These are phyloP conservation scores for Nannizziopsis arthrosporioides DNA, from an alignment of 2,329 filamentous ascomycete genomes.

Conservation along the genomic window DNA sequence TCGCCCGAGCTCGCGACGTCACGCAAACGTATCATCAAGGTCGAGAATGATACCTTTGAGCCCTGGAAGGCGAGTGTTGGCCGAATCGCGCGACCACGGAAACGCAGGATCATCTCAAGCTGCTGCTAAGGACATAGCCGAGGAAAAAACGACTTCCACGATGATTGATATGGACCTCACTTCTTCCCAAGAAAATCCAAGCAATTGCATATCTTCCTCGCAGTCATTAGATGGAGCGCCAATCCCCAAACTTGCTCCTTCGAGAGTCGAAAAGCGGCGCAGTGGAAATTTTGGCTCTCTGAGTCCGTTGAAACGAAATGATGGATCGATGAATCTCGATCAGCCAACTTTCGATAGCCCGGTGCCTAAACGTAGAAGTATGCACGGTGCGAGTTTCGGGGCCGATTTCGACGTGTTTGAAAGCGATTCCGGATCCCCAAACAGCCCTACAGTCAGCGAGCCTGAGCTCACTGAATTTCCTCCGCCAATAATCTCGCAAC, in stretches of 20 bases:
- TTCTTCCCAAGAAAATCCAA: conserved; percentile 8
- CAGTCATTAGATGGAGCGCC: conserved; percentile 2
- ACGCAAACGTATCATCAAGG: conserved; percentile 34
- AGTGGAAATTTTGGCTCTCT: conserved; percentile 39
- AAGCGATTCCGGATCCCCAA: conserved; percentile 19
- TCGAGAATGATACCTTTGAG: conserved; percentile 64
- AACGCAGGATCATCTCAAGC: conserved; percentile 48
- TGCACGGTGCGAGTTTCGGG: conserved; percentile 60
- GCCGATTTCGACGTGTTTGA: conserved; percentile 68
- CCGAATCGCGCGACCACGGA: conserved; percentile 56
- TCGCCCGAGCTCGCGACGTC: conserved; percentile 34
- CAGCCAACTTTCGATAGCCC: conserved; percentile 56
- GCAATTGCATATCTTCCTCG: background rate
- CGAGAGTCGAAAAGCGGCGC: conserved; percentile 40
- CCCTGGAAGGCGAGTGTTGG: conserved; percentile 66
- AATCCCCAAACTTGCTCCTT: conserved; percentile 28
- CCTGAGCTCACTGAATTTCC: background rate
- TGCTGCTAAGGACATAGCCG: conserved; percentile 17
- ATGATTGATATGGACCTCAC: conserved; percentile 6
- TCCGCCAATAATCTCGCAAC: conserved; percentile 10
- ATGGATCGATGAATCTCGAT: conserved; percentile 79
- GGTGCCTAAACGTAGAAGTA: conserved; percentile 77
- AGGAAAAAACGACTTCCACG: conserved; percentile 5
- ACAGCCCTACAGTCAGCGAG: background rate
- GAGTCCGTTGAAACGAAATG: conserved; percentile 83